Base-by-base conservation (phyloP, 1,284 basidiomycete genomes). In the Tylopilus sp. region DNA sequence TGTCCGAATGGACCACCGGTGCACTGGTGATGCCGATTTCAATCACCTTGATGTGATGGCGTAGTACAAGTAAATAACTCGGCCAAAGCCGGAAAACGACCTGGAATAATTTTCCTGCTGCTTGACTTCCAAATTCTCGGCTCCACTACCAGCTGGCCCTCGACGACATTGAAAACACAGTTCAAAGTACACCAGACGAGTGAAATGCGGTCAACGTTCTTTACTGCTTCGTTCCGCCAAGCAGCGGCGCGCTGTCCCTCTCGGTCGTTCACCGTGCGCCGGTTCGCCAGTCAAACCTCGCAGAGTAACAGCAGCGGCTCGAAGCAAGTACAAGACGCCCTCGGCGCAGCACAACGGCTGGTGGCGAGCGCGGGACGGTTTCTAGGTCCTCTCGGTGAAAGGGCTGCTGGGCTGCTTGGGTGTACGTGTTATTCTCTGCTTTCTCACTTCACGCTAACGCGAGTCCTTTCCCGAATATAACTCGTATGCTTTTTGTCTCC, bases 301-400 rank as follows among this genome's bases (percentile, higher is more conserved):
- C 51, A 58, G 13, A 51, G 57, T 13, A 71, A 77, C 49, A 65
- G 69, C 35, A 71, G 69, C 35, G 70, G 77, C 10, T 79, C 84
- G 66, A 80, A 86, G 70, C 85, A 84, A 66, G 83, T 83, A 6
- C 78, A 86, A 68, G 82, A 87, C 53, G 75, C 77, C 29, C 68
- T 86, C 52, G 72, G 74, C 36, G 69, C 70, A 46, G 82, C 77
- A 11, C 82, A 84, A 63, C 78, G 81, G 63, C 71, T 78, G 12
- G 75, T 76, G 55, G 76, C 77, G 55, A 66, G 66, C 43, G 74
- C 78, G 2, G 78, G 79, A 59, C 79, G 76, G 67, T 60, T 75
- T 30, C 66, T 82, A 21, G 82, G 81, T 6, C 81, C 82, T 39
- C 66, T 79, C 21, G 83, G 84, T 31, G 76, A 85, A 63, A 78